Evolutionary conservation across 202 grass and related monocot genomes (phyloP), one percentile per base, ranked within the genome.

Genomic region (Zizania palustris): DNA sequence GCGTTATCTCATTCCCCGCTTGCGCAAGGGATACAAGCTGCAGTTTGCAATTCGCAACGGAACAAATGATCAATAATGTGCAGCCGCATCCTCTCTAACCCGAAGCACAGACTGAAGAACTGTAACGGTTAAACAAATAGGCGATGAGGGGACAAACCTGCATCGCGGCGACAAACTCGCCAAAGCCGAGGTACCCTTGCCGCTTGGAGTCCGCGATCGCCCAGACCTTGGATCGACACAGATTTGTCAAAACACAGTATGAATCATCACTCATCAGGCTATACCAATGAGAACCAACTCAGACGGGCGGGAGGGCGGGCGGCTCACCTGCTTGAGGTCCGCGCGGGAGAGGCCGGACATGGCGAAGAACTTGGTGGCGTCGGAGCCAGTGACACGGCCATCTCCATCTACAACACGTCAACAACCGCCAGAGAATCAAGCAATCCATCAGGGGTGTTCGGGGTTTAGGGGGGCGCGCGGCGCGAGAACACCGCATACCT

Each of bases 21-120:
- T 97, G 93, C 45, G 90, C 93, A 14, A 97, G 63, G 13, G 90
- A 89, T 57, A 97, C 86, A 56, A 97, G 90, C 93, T 97, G 81
- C 71, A 67, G 62, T 63, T 63, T 75, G 35, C 39, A 80, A 72
- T 21, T 22, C 4, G 59, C 11, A 16, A 50, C 33, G 65, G 13
- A 42, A 42, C 3, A 35, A 63, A 13, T 16, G 49, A 4, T 61
- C 22, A 49, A 1, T 5, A 73, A 60, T 0, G 61, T 15, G 0
- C 49, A 45, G 43, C 1, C 20, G 3, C 36, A 12, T 6, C 15
- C 38, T 44, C 63, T 15, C 2, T 12, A 21, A 65, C 13, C 11
- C 75, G 76, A 37, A 42, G 7, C 39, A 59, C 34, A n/a, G 7
- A 10, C 1, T 4, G 43, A 46, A 21, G 11, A 63, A 35, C 0